Evolutionary conservation across 2,329 filamentous ascomycete genomes (phyloP), one percentile per base, ranked within the genome.

Genomic region (Stemphylium lycopersici): DNA sequence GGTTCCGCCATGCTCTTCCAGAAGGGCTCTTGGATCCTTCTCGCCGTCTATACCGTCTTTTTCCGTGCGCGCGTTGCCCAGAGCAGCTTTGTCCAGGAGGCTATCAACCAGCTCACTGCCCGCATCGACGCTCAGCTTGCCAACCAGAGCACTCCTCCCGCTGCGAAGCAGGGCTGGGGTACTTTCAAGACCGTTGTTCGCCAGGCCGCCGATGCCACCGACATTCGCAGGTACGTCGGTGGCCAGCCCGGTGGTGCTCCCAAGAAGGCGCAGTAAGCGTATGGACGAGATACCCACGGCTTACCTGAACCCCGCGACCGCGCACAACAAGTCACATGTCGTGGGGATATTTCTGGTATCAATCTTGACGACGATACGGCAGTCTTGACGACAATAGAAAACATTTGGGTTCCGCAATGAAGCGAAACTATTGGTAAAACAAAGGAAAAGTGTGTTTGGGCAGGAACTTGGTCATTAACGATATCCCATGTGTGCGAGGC

Each of bases 31-130:
- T 97, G 93, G 91, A 87, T 97, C 71, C 83, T 98, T 47, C 79
- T 99, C 57, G 80, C 80, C 57, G 77, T 96, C 75, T 99, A 98
- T 85, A 92, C 92, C 62, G 84, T 87, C 67, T 99, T 99, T 84
- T 86, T 98, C 75, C 91, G 95, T 66, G 90, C 93, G 37, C 88
- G 95, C 70, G 93, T 89, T 79, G 83, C 88, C 53, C 93, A 98
- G 83, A 97, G 91, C 84, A 85, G 81, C 62, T 96, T 98, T 72
- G 90, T 98, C n/a, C 91, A 96, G 81, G 85, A 84, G 68, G 87
- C 90, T 42, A 88, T 97, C 71, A 80, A 83, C 61, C 84, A 89
- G 67, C 78, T 93, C 51, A 86, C 86, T 69, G 87, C 89, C 49
- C 86, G 90, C 64, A 81, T 93, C 58, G 93, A 98, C 76, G 89